Base-by-base conservation (phyloP, 2,329 filamentous ascomycete genomes). In the Dryadomyces sulphureus region DNA sequence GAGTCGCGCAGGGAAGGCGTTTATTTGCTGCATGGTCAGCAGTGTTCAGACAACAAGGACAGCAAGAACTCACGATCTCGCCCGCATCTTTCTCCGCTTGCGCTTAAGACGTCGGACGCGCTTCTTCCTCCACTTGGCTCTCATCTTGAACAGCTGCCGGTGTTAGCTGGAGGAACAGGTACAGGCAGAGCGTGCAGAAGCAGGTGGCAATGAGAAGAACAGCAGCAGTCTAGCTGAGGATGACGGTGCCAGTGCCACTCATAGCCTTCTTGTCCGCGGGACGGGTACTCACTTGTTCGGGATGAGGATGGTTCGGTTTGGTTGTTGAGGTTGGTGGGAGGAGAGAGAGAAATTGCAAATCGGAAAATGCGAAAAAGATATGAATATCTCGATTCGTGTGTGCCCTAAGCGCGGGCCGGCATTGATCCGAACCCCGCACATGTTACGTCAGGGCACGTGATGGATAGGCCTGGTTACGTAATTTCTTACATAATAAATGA, bases 81-180 rank as follows among this genome's bases (percentile, higher is more conserved):
- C 92, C 69, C 92, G 81, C 75, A 92, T 94, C 90, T 98, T 98
- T 88, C 92, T 93, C 77, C 92, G 88, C 89, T 98, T 98, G 68
- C 89, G 84, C 84, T 96, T 96, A 71, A 98, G 87, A 72, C 92
- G 83, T 65, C 92, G 80, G 74, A 94, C 89, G 70, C 92, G 81
- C 90, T 98, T 98, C 85, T 98, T 98, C 79, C 90, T 92, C 92
- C 92, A 96, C 79, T 96, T 96, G 67, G 88, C 89, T 92, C 90
- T 75, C 77, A 81, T 79, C 72, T 71, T 79, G 73, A 71, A 70
- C 65, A 59, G 56, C 57, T 54, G 50, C 51, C 54, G n/a, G 17
- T n/a, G 42, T 44, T 38, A 44, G 42, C 19, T 11, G 36, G 7
- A 12, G 19, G n/a, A 38, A 14, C 16, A 14, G 36, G n/a, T 20